phyloP scores from a whole-genome alignment of 257 asterid genomes.

The Rehmannia glutinosa region DNA sequence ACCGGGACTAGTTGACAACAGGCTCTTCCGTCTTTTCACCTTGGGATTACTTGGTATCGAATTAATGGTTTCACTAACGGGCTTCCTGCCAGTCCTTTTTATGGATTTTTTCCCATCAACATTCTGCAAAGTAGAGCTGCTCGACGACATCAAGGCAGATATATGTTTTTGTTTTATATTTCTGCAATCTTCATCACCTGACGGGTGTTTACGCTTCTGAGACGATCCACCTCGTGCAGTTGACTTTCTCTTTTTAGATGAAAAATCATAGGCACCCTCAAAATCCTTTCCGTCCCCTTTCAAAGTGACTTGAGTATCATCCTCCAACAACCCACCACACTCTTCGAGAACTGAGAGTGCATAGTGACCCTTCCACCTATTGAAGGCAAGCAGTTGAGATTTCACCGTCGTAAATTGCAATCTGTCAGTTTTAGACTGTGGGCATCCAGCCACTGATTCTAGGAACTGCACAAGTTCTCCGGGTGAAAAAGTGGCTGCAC shows the following conservation, averaged over 20 bases:
- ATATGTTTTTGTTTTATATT: conserved; percentile 29
- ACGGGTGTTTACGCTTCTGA: conserved; percentile 21
- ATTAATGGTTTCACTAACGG: neutral
- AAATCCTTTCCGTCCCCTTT: conserved; percentile 18
- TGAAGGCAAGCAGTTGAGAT: conserved; percentile 59
- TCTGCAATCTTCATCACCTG: conserved; percentile 18
- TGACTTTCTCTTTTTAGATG: conserved; percentile 30
- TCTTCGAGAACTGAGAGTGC: conserved; percentile 39
- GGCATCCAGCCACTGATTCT: conserved; percentile 46
- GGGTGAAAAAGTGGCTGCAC: conserved; percentile 43
- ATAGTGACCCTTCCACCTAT: conserved; percentile 54
- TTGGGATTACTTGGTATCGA: neutral
- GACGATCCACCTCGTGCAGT: conserved; percentile 28
- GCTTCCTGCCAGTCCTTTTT: conserved; percentile 22
- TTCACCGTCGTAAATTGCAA: conserved; percentile 34
- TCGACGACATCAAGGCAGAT: conserved; percentile 30
- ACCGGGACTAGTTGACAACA: neutral
- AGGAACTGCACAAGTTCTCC: conserved; percentile 32
- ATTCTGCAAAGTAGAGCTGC: conserved; percentile 24
- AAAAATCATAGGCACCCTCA: conserved; percentile 16
- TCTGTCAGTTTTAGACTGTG: conserved; percentile 27
- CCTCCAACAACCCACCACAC: conserved; percentile 27
- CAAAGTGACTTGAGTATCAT: conserved; percentile 22
- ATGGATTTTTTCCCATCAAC: conserved; percentile 17
- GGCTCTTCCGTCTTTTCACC: conserved; percentile 15